Evolutionary conservation across 805 yeast genomes (phyloP), one percentile per base, ranked within the genome.

Genomic region (Cyberlindnera maritima): DNA sequence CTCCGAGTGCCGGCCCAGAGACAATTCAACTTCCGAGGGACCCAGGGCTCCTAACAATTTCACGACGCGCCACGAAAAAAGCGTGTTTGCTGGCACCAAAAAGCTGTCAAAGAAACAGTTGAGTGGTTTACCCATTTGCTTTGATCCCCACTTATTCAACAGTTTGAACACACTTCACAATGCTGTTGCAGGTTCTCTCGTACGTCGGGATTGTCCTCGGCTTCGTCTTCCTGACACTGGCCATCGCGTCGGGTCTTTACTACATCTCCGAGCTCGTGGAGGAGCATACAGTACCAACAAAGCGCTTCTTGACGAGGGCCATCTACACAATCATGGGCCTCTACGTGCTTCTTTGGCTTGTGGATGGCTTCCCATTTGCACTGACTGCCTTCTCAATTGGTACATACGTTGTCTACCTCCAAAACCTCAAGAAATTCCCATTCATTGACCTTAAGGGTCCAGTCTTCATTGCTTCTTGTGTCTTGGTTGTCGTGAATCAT

Each of bases 181-280:
- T 85, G 89, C 67, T 85, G 43, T 65, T 85, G 19, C 74, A 76
- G 53, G 47, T 82, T 13, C 62, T 86, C 2, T 80, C 91, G 2
- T 74, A 79, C 46, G 61, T 74, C 2, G 94, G 94, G 14, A 70
- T 79, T 1, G 64, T 79, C 0, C 59, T 75, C 0, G 94, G 91
- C 3, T 84, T 85, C 55, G 57, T 78, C 2, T 75, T 80, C 46
- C 70, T 81, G 43, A 81, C 86, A 0, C 67, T 82, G 29, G 77
- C 88, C 18, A 83, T 86, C 49, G 97, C 98, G 0, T 87, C 96
- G 2, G 98, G 96, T 0, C 71, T 94, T 29, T 94, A 90, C 71
- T 91, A 90, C 59, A 72, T 92, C 33, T 87, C 96, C 9, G 99
- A 94, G 63, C 68, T 90, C 28, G 96, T 94, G 14, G 99, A 94